Conservation (phyloP, 768 basidiomycete species). For the Hygrocybe coccinea region DNA sequence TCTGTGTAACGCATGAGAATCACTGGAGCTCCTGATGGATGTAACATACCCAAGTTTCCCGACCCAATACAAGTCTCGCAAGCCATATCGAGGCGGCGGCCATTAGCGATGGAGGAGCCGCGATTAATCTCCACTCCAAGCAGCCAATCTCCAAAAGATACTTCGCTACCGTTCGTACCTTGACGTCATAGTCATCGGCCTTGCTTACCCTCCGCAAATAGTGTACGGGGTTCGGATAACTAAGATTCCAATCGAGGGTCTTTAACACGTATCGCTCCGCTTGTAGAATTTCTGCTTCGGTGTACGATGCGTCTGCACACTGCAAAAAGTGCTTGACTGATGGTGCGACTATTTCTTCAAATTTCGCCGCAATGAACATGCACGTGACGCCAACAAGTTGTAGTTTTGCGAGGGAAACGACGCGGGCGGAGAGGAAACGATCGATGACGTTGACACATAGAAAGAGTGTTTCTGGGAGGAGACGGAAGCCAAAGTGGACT, state of each 20-base stretch:
- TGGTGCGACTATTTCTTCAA: slow-evolving; percentile 92
- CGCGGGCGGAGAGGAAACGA: slow-evolving; percentile 70
- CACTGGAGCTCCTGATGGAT: not conserved
- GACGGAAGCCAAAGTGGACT: slow-evolving; percentile 87
- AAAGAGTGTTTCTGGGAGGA: slow-evolving; percentile 93
- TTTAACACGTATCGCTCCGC: slow-evolving; percentile 88
- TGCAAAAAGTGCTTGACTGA: slow-evolving; percentile 85
- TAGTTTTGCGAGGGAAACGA: slow-evolving; percentile 85
- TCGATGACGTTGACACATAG: slow-evolving; percentile 91
- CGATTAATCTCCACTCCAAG: slow-evolving; percentile 81
- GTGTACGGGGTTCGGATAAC: slow-evolving; percentile 91
- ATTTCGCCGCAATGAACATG: slow-evolving; percentile 91
- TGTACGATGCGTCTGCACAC: slow-evolving; percentile 83
- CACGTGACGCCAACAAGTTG: slow-evolving; percentile 95
- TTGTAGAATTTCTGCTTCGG: slow-evolving; percentile 63
- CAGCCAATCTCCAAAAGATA: slow-evolving; percentile 90
- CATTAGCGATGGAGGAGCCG: slow-evolving; percentile 76
- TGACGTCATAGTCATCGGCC: slow-evolving; percentile 93
- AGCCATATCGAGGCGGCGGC: slow-evolving; percentile 91
- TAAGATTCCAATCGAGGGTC: slow-evolving; percentile 88
- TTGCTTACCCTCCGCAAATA: slow-evolving; percentile 90
- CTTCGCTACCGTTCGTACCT: slow-evolving; percentile 87
- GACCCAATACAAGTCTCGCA: slow-evolving; percentile 73
- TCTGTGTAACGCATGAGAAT: slow-evolving; percentile 32
- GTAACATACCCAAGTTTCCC: slow-evolving; percentile 79